Base-by-base conservation (phyloP, 2,329 filamentous ascomycete genomes). In the Xylaria arbuscula region DNA sequence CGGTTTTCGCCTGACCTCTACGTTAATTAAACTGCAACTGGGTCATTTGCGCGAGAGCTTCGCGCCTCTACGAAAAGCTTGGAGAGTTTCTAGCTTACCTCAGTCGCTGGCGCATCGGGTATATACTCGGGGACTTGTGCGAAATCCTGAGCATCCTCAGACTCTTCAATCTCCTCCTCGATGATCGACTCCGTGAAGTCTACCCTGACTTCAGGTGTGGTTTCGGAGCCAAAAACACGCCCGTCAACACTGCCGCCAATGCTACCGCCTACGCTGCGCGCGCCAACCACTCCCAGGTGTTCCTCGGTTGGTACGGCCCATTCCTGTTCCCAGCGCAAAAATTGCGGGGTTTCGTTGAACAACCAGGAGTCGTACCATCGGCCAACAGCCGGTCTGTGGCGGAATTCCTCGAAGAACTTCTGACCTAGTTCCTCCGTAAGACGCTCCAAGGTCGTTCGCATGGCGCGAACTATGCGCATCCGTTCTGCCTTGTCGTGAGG, bases 341-440 rank as follows among this genome's bases (percentile, higher is more conserved):
- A 70, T 8, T 68, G 65, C 19, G 70, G 70, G 7, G 70, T 62
- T 38, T 70, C 68, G 56, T 70, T 68, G 38, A 64, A 61, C 24
- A 72, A 42, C 70, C 70, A 72, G 22, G 70, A 70, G 48, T 72
- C 70, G 22, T 72, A 72, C 70, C 70, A 72, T 13, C 70, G 68
- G n/a, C 70, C 70, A 64, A 72, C 70, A n/a, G 62, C 38, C 40
- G 70, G 70, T 28, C 70, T 62, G n/a, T 68, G 40, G 40, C 68
- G 65, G 50, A 68, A 72, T 42, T 72, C 68, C 22, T 72, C 68
- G 19, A 70, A 72, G 42, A 72, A 72, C 34, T 70, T 70, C 62
- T 72, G 68, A 2, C 70, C 70, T 38, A 72, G 32, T 42, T 72
- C 70, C 53, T 72, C 70, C 15, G 70, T 72, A 55, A 72, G 65